Conservation (phyloP, 768 basidiomycete genomes). For the Suillus lakei region DNA sequence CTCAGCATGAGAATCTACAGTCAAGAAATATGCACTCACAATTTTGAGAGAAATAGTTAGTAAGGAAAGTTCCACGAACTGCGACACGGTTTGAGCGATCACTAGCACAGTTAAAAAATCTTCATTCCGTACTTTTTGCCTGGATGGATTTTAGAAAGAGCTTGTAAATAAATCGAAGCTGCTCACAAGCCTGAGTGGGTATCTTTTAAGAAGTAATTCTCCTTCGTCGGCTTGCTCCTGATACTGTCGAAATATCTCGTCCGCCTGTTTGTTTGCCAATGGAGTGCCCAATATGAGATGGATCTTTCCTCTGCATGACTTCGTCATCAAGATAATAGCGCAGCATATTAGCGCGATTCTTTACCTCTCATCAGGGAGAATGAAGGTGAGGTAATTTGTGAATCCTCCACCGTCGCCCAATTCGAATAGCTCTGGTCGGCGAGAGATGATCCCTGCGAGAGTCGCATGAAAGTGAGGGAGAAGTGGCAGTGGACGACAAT, state of each 20-base stretch:
- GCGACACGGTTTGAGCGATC: conserved; percentile 12
- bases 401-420: conserved; percentile 28
- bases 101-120: not conserved
- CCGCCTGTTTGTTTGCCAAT: conserved; percentile 46
- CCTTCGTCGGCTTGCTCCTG: conserved; percentile 66
- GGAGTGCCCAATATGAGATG: conserved; percentile 54
- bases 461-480: not conserved
- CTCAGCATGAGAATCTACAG: not conserved
- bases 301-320: conserved; percentile 55
- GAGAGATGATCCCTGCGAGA: conserved; percentile 23
- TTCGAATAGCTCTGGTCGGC: conserved; percentile 20
- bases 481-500: not conserved
- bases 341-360: conserved; percentile 9
- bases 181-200: conserved; percentile 70
- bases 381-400: conserved; percentile 50
- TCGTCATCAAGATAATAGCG: not conserved
- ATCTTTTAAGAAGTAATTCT: conserved; percentile 65
- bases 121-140: conserved; percentile 63
- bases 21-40: conserved; percentile 47
- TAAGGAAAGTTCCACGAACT: conserved; percentile 74
- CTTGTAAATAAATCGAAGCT: conserved; percentile 6
- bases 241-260: conserved; percentile 66
- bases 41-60: conserved; percentile 88
- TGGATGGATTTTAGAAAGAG: conserved; percentile 32
- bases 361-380: conserved; percentile 53